Conservation (phyloP, 2,329 filamentous ascomycete species). For the Botrytis squamosa region DNA sequence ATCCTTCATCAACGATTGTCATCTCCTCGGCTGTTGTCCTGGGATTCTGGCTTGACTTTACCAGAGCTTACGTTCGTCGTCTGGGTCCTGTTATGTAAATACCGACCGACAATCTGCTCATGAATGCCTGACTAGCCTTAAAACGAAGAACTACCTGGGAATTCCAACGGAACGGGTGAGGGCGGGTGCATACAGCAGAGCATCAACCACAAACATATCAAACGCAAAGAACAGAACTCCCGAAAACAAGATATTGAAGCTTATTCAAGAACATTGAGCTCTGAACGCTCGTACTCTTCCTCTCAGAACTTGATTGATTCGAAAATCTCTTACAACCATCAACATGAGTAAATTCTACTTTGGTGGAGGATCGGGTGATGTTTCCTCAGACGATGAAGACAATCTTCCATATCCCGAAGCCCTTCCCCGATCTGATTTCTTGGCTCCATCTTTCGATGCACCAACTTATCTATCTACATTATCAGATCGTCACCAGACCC, state of each 20-base stretch:
- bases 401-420: constrained; percentile 86
- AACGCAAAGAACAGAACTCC: constrained; percentile 6
- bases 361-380: constrained; percentile 32
- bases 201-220: neutral
- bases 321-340: neutral
- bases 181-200: neutral
- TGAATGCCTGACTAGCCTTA: constrained; percentile 12
- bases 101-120: neutral
- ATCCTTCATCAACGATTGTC: neutral
- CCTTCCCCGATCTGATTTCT: constrained; percentile 79
- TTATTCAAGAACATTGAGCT: neutral
- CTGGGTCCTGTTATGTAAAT: constrained; percentile 15
- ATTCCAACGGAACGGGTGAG: neutral
- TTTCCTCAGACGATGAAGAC: constrained; percentile 53
- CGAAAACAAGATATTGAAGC: neutral
- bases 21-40: neutral
- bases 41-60: neutral
- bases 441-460: constrained; percentile 73
- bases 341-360: constrained; percentile 52
- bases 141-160: neutral
- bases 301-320: neutral
- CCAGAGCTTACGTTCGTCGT: neutral
- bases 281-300: neutral
- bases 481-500: constrained; percentile 86
- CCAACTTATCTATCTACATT: constrained; percentile 80